Evolutionary conservation across 148 eudicot genomes (phyloP).

Genomic region (Arctostaphylos glauca): DNA sequence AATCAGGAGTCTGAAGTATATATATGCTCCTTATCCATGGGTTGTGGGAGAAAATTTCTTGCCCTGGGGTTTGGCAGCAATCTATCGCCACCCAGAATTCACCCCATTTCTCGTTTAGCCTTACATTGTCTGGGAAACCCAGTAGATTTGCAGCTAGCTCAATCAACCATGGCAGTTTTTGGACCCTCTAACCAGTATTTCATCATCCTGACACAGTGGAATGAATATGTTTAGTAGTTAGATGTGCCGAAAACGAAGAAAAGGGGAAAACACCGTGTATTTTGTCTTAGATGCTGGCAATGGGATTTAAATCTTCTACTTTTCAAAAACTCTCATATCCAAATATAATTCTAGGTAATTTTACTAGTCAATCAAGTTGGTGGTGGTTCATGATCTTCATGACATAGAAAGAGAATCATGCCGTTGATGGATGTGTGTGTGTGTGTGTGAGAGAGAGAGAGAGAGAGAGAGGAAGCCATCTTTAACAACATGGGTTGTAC

Average conservation of each 20-base stretch:
- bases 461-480: conserved; percentile 38
- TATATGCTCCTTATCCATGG: conserved; percentile 85
- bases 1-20: conserved; percentile 70
- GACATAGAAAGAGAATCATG: too few relatives aligned
- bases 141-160: conserved; percentile 67
- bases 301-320: background rate
- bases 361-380: too few relatives aligned
- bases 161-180: conserved; percentile 44
- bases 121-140: conserved; percentile 88
- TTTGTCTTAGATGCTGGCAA: background rate
- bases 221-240: background rate
- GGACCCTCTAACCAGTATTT: conserved; percentile 73
- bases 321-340: too few relatives aligned
- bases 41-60: conserved; percentile 55
- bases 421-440: too few relatives aligned
- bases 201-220: conserved; percentile 43
- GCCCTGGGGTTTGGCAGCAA: conserved; percentile 73
- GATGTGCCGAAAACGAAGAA: background rate
- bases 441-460: conserved; percentile 16
- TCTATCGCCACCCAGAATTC: conserved; percentile 95
- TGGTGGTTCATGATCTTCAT: background rate
- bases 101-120: conserved; percentile 73
- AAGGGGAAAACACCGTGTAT: background rate
- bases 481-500: conserved; percentile 63
- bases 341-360: too few relatives aligned